Evolutionary conservation across 805 yeast species (phyloP), one percentile per base, ranked within the genome.

Genomic region (Candida germanica): DNA sequence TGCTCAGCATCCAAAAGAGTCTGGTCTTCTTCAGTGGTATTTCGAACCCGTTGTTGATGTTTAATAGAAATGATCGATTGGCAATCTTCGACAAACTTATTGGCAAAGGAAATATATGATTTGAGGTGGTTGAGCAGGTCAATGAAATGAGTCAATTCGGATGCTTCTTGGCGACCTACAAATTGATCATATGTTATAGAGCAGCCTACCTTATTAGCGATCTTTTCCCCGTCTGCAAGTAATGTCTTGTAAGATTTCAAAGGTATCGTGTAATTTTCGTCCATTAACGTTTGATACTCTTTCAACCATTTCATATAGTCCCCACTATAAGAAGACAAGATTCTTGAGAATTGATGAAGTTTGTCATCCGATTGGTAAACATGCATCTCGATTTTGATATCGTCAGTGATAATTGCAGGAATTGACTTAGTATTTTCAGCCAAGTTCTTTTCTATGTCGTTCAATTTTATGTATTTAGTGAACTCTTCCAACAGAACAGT

Each of bases 141-240:
- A 14, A 39, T 41, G 26, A 48, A 48, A n/a, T 30, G 18, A 10
- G 27, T 19, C 6, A 44, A 30, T 22, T 9, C n/a, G 3, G 6
- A 16, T 5, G 29, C 12, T 13, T 26, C 32, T 16, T 17, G 13
- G n/a, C 28, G 22, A 3, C 34, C 31, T 4, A 26, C 18, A 13
- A 32, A n/a, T 20, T 13, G 22, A 19, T 20, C 33, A 22, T 38
- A 30, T 6, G n/a, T 13, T 6, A 30, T 13, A 8, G 27, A 19
- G 15, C 15, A 18, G 18, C 13, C 29, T 13, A 36, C 21, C 9
- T 16, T 14, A 11, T 12, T 23, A 22, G 25, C 15, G 1, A 80
- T 66, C 28, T 69, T 62, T 41, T 79, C 80, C 5, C 86, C 83
- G 32, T 81, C 87, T 3, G 50, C 36, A 4, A 72, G 56, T n/a